Percentiles rank a stretch among this genome's conserved stretches.
These are phyloP conservation scores for Erodium texanum DNA, from an alignment of 441 rosid species.

Conservation along the genomic window DNA sequence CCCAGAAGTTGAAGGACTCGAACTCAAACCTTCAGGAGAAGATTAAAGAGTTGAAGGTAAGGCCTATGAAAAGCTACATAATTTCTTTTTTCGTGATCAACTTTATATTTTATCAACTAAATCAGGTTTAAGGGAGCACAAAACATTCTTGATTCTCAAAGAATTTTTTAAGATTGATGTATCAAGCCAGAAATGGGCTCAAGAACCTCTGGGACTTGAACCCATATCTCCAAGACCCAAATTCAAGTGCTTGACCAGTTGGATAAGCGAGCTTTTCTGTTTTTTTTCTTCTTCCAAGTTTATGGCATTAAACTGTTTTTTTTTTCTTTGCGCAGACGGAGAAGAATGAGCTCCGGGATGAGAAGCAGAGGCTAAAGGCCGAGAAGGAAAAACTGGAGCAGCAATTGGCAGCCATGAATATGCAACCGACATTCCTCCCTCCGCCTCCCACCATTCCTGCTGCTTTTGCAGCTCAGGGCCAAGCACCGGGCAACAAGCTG, in stretches of 20 bases:
- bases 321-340: constrained; percentile 48
- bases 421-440: constrained; percentile 74
- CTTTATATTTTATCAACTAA: too few species aligned
- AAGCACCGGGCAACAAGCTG: constrained; percentile 81
- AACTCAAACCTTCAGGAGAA: constrained; percentile 80
- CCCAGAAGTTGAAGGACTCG: constrained; percentile 82
- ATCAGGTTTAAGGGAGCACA: too few species aligned
- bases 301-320: not conserved
- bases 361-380: constrained; percentile 86
- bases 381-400: constrained; percentile 94
- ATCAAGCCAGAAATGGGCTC: too few species aligned
- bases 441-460: constrained; percentile 38
- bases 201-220: too few species aligned
- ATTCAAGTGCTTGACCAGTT: too few species aligned
- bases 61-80: too few species aligned
- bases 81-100: too few species aligned
- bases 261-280: too few species aligned
- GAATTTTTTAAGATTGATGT: too few species aligned
- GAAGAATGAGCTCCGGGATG: constrained; percentile 93
- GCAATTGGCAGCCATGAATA: constrained; percentile 46
- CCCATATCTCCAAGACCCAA: too few species aligned
- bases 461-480: constrained; percentile 75
- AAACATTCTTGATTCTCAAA: too few species aligned
- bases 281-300: too few species aligned
- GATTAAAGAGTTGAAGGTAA: constrained; percentile 86